Evolutionary conservation across 257 asterid genomes (phyloP).

Genomic region (Ilex asprella): DNA sequence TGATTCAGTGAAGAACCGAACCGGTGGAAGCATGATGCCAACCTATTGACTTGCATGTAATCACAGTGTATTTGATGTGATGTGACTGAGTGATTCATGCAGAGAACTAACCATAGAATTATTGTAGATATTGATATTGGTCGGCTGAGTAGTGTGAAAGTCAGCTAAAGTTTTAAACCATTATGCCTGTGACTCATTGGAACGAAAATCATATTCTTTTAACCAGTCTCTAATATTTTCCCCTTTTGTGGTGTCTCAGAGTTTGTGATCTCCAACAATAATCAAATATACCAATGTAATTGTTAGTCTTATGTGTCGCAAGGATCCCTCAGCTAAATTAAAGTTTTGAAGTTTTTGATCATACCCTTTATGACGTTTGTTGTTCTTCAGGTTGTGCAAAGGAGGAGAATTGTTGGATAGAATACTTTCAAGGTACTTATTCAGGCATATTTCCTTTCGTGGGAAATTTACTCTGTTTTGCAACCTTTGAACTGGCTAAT

Average conservation of each 20-base stretch:
- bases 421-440: slow-evolving; percentile 60
- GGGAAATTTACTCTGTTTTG: neutral
- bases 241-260: too few relatives aligned
- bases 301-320: neutral
- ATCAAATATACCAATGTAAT: neutral
- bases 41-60: too few relatives aligned
- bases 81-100: too few relatives aligned
- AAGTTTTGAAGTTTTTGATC: neutral
- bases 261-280: neutral
- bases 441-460: neutral
- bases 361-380: slow-evolving; percentile 3
- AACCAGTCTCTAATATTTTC: too few relatives aligned
- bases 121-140: too few relatives aligned
- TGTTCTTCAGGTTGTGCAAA: slow-evolving; percentile 56
- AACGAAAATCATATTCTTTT: neutral
- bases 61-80: too few relatives aligned
- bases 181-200: neutral
- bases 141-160: too few relatives aligned
- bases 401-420: slow-evolving; percentile 83
- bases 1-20: too few relatives aligned
- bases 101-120: too few relatives aligned
- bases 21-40: too few relatives aligned
- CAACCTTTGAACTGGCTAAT: neutral
- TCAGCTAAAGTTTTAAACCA: too few relatives aligned
- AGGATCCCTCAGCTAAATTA: neutral